These are phyloP conservation scores for Nemania sp. DNA, from an alignment of 2,329 filamentous ascomycete species.

Conservation along the genomic window DNA sequence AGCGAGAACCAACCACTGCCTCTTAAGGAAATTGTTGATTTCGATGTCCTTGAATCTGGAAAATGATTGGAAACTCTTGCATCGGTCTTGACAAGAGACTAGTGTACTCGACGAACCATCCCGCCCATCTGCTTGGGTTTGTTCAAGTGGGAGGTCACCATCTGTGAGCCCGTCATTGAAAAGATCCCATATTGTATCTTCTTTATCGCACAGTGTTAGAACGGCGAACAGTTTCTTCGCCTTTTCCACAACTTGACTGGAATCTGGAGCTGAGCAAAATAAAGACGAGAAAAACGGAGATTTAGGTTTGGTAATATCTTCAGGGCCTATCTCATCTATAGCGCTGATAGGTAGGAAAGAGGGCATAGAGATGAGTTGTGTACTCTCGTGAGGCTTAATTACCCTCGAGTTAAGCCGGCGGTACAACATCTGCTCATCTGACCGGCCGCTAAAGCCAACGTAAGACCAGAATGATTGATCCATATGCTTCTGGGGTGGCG, in stretches of 20 bases:
- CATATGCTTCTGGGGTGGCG: no score
- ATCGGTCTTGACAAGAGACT: background rate
- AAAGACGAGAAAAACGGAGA: no score
- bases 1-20: slow-evolving; percentile 8
- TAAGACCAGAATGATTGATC: no score
- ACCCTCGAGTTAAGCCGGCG: no score
- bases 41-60: background rate
- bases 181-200: background rate
- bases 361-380: no score
- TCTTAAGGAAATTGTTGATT: background rate
- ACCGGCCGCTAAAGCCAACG: no score
- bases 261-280: no score
- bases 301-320: no score
- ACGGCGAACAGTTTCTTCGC: background rate
- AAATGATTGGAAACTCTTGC: slow-evolving; percentile 5
- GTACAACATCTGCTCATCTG: no score
- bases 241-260: background rate
- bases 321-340: no score
- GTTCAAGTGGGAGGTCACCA: slow-evolving; percentile 4
- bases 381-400: no score
- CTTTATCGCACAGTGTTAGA: slow-evolving; percentile 1
- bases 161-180: slow-evolving; percentile 11
- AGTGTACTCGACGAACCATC: background rate
- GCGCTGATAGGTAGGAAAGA: no score
- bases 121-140: background rate